Evolutionary conservation across 2,329 filamentous ascomycete species (phyloP), one percentile per base, ranked within the genome.

Genomic region (Microdochium paspali): DNA sequence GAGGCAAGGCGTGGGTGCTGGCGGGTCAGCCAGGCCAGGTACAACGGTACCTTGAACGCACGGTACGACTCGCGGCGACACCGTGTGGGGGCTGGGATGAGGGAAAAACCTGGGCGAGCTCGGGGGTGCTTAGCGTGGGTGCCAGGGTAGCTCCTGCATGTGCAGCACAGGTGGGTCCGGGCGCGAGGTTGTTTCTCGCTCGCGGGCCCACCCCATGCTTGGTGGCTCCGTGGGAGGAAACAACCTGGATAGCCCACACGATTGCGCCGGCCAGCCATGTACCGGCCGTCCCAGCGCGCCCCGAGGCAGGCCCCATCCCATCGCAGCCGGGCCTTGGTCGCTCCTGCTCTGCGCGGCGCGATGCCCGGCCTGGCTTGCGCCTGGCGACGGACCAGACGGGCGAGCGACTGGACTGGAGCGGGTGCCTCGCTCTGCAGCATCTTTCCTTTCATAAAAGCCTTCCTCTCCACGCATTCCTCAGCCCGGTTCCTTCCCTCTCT

Each of bases 401-500:
- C 26, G 26, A 28, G 26, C 31, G 31, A 35, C 15, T 35, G 31
- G 5, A 13, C 26, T 28, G 26, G 31, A 12, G 31, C 31, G 35
- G 35, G 30, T 44, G n/a, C n/a, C n/a, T n/a, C n/a, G n/a, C n/a
- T n/a, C n/a, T n/a, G n/a, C n/a, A n/a, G n/a, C n/a, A n/a, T n/a
- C n/a, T n/a, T n/a, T n/a, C n/a, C n/a, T n/a, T n/a, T 47, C 44
- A 47, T 47, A 47, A 47, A 47, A 47, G 40, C 46, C 46, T 43
- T 40, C 10, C 28, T 35, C 24, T 47, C 50, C 51, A 45, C 51
- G 51, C 52, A 51, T 48, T 21, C 45, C 39, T 46, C 43, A 52
- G 50, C 50, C 53, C 51, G 49, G 47, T 54, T 48, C 46, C 45
- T 49, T 44, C 18, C 24, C 35, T 21, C 28, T 32, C 50, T 50